Percentiles rank a stretch among this genome's conserved stretches.
phyloP scores from a whole-genome alignment of 345 rosid species.

The Clarkia xantiana region DNA sequence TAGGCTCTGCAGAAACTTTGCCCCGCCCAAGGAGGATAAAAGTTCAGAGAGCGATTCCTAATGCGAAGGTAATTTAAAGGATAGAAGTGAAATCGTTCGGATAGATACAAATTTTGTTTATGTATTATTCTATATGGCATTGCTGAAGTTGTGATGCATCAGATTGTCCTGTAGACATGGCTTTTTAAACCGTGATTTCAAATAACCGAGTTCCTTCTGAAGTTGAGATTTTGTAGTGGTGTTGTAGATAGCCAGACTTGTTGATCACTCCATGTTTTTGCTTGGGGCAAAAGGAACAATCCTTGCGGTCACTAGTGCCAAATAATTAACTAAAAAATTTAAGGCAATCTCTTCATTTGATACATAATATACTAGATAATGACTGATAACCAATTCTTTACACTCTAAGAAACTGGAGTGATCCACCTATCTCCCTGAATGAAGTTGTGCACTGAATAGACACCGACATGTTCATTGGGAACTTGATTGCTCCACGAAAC shows the following conservation, averaged over 20 bases:
- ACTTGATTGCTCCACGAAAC: slow-evolving; percentile 25
- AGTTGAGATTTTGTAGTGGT: too few species aligned
- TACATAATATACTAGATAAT: too few species aligned
- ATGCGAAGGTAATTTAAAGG: not conserved
- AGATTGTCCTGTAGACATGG: not conserved
- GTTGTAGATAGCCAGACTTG: too few species aligned
- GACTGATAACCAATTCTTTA: too few species aligned
- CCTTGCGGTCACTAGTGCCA: too few species aligned
- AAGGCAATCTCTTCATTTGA: too few species aligned
- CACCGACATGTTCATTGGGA: slow-evolving; percentile 18
- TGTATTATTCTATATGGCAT: not conserved
- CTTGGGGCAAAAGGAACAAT: too few species aligned
- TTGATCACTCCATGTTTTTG: too few species aligned
- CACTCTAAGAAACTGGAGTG: slow-evolving; percentile 7
- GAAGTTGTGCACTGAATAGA: slow-evolving; percentile 24
- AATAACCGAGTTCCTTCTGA: too few species aligned
- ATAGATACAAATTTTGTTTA: not conserved
- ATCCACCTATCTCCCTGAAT: slow-evolving; percentile 38
- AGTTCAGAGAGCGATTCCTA: slow-evolving; percentile 31
- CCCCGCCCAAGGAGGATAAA: slow-evolving; percentile 74
- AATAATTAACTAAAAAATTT: too few species aligned
- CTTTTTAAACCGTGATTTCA: too few species aligned
- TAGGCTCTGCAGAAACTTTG: slow-evolving; percentile 50
- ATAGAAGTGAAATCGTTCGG: too few species aligned
- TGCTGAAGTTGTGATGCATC: not conserved